Conservation (phyloP, 2,329 filamentous ascomycete species). For the Onygena corvina region DNA sequence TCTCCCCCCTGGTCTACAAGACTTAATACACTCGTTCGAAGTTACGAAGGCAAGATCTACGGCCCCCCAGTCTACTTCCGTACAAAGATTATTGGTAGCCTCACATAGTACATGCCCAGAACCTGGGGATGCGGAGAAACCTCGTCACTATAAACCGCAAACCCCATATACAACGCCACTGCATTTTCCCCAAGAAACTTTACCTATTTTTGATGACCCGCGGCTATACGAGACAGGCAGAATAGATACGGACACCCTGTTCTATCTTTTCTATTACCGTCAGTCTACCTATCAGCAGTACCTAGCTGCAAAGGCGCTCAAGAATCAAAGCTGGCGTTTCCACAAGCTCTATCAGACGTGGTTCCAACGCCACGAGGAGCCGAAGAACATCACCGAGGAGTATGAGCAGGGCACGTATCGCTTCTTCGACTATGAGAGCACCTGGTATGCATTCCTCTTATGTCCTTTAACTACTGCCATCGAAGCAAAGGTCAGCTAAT, state of each 20-base stretch:
- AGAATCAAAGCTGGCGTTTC: slow-evolving; percentile 97
- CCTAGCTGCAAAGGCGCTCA: slow-evolving; percentile 87
- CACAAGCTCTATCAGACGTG: slow-evolving; percentile 99
- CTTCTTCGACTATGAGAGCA: slow-evolving; percentile 99
- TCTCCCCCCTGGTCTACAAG: slow-evolving; percentile 74
- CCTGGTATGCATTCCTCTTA: slow-evolving; percentile 54
- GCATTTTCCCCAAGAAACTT: slow-evolving; percentile 86
- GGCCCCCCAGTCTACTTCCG: slow-evolving; percentile 50
- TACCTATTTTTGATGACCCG: slow-evolving; percentile 83
- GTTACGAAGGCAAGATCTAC: slow-evolving; percentile 59
- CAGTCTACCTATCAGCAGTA: slow-evolving; percentile 94
- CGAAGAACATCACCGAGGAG: slow-evolving; percentile 96
- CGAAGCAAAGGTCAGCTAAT: slow-evolving; percentile 15
- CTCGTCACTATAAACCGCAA: slow-evolving; percentile 72
- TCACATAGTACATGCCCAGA: slow-evolving; percentile 66
- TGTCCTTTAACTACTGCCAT: slow-evolving; percentile 11
- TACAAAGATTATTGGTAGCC: slow-evolving; percentile 61
- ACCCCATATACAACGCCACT: slow-evolving; percentile 64
- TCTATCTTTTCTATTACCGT: slow-evolving; percentile 98
- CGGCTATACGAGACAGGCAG: slow-evolving; percentile 61
- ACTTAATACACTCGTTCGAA: slow-evolving; percentile 85
- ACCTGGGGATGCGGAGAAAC: slow-evolving; percentile 64
- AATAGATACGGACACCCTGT: slow-evolving; percentile 90
- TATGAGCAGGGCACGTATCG: slow-evolving; percentile 98
- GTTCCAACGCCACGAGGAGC: slow-evolving; percentile 97